These are phyloP conservation scores for Monosporascus cannonballus DNA, from an alignment of 2,329 filamentous ascomycete species.

Conservation along the genomic window DNA sequence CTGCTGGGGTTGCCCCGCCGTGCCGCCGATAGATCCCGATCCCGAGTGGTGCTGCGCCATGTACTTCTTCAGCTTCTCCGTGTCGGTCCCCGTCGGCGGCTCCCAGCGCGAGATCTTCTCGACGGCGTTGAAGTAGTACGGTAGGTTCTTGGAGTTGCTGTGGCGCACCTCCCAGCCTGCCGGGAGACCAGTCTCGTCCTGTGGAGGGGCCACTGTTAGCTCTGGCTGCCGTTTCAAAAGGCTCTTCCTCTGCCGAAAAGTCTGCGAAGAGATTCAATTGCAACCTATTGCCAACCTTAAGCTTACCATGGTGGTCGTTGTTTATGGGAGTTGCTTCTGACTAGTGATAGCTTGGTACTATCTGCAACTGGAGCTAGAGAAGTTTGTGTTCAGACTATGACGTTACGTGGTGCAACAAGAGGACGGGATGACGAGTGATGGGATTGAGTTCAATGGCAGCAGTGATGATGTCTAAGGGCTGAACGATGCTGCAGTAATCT, in stretches of 20 bases:
- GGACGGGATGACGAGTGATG: background rate
- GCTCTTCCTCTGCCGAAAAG: no score
- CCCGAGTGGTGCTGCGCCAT: slow-evolving; percentile 82
- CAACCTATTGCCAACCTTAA: no score
- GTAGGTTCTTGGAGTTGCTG: slow-evolving; percentile 96
- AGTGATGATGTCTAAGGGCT: no score
- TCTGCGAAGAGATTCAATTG: background rate
- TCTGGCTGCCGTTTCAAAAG: background rate
- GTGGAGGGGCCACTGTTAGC: background rate
- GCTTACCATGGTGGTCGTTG: no score
- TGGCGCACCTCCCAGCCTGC: slow-evolving; percentile 91
- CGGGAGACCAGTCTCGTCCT: slow-evolving; percentile 76
- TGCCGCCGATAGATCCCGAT: slow-evolving; percentile 22
- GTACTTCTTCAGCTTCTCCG: slow-evolving; percentile 86
- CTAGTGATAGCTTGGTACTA: no score
- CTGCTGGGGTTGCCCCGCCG: background rate
- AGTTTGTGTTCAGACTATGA: no score
- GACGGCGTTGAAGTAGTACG: slow-evolving; percentile 92
- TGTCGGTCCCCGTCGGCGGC: slow-evolving; percentile 80
- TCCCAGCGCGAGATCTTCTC: slow-evolving; percentile 94
- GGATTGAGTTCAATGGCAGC: no score
- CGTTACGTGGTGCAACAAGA: background rate
- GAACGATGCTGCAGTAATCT: no score
- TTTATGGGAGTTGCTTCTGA: no score
- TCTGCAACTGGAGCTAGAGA: no score